Evolutionary conservation across 495 filamentous ascomycete genomes (phyloP).

Genomic region (Penicillium verhagenii): DNA sequence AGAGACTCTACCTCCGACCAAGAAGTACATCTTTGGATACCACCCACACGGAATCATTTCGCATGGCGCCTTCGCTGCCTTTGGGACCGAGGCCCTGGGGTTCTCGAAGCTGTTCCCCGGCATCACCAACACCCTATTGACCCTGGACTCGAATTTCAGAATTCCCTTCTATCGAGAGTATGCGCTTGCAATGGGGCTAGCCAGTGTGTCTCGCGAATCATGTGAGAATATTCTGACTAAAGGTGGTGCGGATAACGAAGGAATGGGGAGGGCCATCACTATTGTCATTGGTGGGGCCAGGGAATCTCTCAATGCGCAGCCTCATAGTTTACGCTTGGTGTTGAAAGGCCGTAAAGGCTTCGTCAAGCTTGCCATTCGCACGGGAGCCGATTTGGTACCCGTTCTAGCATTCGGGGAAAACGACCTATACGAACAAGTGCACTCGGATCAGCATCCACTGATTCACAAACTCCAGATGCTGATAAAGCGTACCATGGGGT

Average conservation of each 20-base stretch:
- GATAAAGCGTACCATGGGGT: conserved; percentile 82
- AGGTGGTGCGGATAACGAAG: conserved; percentile 74
- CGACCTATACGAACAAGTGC: conserved; percentile 87
- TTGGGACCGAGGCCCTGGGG: conserved; percentile 85
- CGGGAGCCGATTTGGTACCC: conserved; percentile 87
- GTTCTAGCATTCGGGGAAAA: conserved; percentile 94
- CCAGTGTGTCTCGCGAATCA: conserved; percentile 84
- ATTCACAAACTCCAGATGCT: conserved; percentile 77
- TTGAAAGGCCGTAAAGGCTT: conserved; percentile 86
- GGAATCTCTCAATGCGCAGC: conserved; percentile 85
- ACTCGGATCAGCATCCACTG: conserved; percentile 64
- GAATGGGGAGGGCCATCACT: conserved; percentile 95
- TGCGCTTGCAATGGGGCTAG: conserved; percentile 78
- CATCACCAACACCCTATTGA: conserved; percentile 90
- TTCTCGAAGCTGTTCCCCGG: conserved; percentile 90
- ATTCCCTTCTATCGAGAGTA: conserved; percentile 95
- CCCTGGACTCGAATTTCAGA: conserved; percentile 87
- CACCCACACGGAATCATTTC: conserved; percentile 97
- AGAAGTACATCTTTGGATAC: conserved; percentile 98
- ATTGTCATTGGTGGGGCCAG: conserved; percentile 92
- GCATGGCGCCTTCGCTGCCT: conserved; percentile 90
- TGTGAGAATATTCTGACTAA: conserved; percentile 81
- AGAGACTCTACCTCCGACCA: conserved; percentile 66
- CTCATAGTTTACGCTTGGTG: conserved; percentile 69
- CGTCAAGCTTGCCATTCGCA: conserved; percentile 86